Conservation (phyloP, 176 grass and related monocot genomes). For the Aechmea fasciata region DNA sequence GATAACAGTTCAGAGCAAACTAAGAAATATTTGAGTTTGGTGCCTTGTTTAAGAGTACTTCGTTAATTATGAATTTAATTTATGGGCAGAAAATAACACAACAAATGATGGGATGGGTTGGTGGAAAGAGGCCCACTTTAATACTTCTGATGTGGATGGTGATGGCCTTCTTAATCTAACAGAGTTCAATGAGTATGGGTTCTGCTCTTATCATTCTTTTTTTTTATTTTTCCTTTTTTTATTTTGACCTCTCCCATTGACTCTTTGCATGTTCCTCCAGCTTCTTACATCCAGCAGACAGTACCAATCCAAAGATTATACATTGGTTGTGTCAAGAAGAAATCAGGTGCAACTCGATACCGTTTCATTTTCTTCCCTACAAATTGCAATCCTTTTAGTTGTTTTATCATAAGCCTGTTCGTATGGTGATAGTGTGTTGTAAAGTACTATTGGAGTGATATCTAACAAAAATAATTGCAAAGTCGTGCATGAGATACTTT, state of each 20-base stretch:
- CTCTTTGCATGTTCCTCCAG: constrained; percentile 32
- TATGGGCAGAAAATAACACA: constrained; percentile 61
- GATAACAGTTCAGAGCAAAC: background rate
- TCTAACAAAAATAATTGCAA: no score
- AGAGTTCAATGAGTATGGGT: constrained; percentile 79
- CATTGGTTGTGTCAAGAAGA: constrained; percentile 89
- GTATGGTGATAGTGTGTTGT: no score
- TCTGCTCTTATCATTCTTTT: constrained; percentile 10
- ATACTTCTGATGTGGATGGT: constrained; percentile 57
- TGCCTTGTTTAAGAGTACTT: no score
- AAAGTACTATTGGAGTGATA: no score
- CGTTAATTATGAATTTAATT: background rate
- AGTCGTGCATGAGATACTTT: no score
- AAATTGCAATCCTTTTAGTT: no score
- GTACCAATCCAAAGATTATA: constrained; percentile 62
- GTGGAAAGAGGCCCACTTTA: constrained; percentile 90
- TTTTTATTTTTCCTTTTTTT: no score
- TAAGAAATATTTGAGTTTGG: no score
- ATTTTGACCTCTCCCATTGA: constrained; percentile 19
- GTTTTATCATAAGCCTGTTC: no score
- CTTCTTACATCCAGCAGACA: constrained; percentile 90
- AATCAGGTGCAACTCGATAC: constrained; percentile 46
- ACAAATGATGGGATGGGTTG: constrained; percentile 69
- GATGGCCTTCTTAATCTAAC: constrained; percentile 74
- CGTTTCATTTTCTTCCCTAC: background rate